Base-by-base conservation (phyloP, 495 filamentous ascomycete genomes). In the Neurospora sp. region DNA sequence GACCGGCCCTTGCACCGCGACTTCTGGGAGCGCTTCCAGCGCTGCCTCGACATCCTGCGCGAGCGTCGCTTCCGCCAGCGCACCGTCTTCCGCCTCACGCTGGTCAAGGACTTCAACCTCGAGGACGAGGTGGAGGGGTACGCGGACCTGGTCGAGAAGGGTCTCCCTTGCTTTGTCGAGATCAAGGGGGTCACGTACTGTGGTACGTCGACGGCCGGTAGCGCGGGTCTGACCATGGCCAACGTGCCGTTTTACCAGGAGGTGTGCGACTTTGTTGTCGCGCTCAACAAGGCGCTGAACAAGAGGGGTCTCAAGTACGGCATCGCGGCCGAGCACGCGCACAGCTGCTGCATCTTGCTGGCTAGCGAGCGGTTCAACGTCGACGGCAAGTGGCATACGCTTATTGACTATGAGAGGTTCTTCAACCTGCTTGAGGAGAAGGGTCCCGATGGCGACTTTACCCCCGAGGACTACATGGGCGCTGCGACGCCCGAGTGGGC, bases 131-230 rank as follows among this genome's bases (percentile, higher is more conserved):
- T 90, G 1, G 86, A 90, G 73, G 95, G 96, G 3, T 98, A 98
- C 79, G 95, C 95, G 0, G 89, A 94, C 78, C 88, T 98, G 12
- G 91, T 98, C 31, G 91, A 93, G 77, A 86, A 87, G 72, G 95
- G 91, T 1, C 82, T 97, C 59, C 95, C 94, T 0, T 92, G 92
- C 79, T 97, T 98, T 76, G 89, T 97, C 27, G 95, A 98, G 82
- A 87, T 97, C 77, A 98, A 98, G 83, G 95, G 95, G 22, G 95
- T 98, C 20, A 98, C 95, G 0, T 98, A 94, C 85, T 98, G 95
- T 81, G 95, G 95, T 20, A 98, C 94, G 0, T 90, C 91, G 37
- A 91, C 92, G 10, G 90, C 90, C 16, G 89, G 89, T 6, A 90
- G 88, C 70, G 94, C 92, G 2, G 95, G 95, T 0, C 82, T 98